phyloP scores from a whole-genome alignment of 805 yeast genomes.

The Saccharomyces paradoxus region DNA sequence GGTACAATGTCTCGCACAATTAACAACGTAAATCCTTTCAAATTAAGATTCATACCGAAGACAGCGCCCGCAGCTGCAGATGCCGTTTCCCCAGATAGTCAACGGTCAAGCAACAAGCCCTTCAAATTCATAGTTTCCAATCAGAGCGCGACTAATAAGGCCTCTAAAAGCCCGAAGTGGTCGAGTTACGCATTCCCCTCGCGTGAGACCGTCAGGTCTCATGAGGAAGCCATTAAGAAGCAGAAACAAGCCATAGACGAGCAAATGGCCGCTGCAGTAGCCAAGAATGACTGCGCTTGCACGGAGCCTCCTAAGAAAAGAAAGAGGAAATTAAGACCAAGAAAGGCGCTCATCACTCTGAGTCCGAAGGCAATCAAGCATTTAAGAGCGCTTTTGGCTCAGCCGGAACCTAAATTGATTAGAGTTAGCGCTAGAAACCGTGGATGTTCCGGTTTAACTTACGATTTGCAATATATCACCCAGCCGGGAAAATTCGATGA shows the following conservation, averaged over 20 bases:
- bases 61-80: not conserved
- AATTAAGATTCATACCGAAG: not conserved
- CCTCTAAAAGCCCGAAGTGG: constrained; percentile 20
- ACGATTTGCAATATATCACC: constrained; percentile 82
- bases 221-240: constrained; percentile 38
- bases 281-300: constrained; percentile 6
- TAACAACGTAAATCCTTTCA: not conserved
- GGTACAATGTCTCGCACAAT: not conserved
- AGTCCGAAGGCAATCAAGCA: constrained; percentile 71
- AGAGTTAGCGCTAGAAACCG: constrained; percentile 91
- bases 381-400: constrained; percentile 54
- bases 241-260: constrained; percentile 28
- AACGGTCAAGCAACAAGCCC: not conserved
- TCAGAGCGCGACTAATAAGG: not conserved
- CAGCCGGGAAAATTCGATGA: constrained; percentile 95
- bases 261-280: constrained; percentile 10
- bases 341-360: constrained; percentile 82
- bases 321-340: constrained; percentile 69
- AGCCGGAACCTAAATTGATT: constrained; percentile 82
- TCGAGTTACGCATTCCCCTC: constrained; percentile 42
- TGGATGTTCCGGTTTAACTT: constrained; percentile 93
- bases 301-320: constrained; percentile 28
- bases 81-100: not conserved
- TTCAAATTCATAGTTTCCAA: not conserved
- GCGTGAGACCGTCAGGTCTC: constrained; percentile 11